Evolutionary conservation across 441 rosid species (phyloP).

Genomic region (Eutrema salsugineum): DNA sequence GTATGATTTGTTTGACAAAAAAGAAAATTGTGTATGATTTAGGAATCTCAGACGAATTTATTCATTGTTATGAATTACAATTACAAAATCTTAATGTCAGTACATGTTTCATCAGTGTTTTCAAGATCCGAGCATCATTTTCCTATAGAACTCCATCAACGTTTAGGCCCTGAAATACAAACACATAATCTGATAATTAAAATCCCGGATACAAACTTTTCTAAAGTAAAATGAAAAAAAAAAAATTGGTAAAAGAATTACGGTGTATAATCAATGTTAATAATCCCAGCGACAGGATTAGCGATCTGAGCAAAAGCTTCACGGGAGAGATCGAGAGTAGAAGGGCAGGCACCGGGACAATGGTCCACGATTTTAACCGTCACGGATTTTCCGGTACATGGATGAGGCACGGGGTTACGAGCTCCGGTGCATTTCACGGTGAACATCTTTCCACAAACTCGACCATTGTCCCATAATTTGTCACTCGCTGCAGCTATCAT

Average conservation of each 20-base stretch:
- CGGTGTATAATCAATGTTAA: slow-evolving; percentile 30
- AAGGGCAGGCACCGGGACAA: slow-evolving; percentile 31
- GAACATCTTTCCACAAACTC: slow-evolving; percentile 38
- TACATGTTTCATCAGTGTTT: not conserved
- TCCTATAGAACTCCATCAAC: not conserved
- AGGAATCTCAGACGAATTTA: not conserved
- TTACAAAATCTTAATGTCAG: not conserved
- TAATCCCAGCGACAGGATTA: slow-evolving; percentile 35
- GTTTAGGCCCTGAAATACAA: slow-evolving; percentile 16
- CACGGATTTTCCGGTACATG: slow-evolving; percentile 35
- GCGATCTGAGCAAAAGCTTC: slow-evolving; percentile 46
- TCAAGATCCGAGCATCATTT: not conserved
- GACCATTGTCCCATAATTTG: slow-evolving; percentile 36
- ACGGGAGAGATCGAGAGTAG: slow-evolving; percentile 40
- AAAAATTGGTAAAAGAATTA: not conserved
- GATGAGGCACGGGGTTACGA: slow-evolving; percentile 39
- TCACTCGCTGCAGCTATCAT: slow-evolving; percentile 49
- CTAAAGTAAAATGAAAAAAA: not conserved
- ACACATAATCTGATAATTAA: not conserved
- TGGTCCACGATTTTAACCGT: slow-evolving; percentile 40
- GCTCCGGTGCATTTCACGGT: slow-evolving; percentile 27
- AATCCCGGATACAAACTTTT: not conserved
- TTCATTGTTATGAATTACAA: not conserved
- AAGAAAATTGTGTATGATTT: too few species aligned
- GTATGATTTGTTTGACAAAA: too few species aligned